A percentile compares a stretch with the other conserved stretches of the same genome.
Evolutionary conservation across 2,329 filamentous ascomycete species (phyloP).

Genomic region (Teratosphaeria zuluensis): DNA sequence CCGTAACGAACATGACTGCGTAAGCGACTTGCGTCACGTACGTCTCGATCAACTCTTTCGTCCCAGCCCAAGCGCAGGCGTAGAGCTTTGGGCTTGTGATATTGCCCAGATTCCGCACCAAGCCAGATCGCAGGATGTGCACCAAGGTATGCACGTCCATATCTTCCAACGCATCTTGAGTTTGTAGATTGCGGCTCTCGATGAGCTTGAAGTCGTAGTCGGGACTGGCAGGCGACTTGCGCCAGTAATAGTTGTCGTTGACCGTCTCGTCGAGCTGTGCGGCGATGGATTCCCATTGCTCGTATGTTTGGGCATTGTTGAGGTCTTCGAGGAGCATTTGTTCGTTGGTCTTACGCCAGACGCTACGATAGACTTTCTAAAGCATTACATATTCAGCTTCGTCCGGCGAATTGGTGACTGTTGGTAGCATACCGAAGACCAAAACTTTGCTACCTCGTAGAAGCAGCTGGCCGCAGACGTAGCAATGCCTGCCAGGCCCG

Average conservation of each 20-base stretch:
- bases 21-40: slow-evolving; percentile 73
- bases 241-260: slow-evolving; percentile 55
- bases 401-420: neutral
- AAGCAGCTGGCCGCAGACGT: neutral
- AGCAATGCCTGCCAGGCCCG: neutral
- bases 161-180: slow-evolving; percentile 54
- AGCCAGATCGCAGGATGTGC: slow-evolving; percentile 50
- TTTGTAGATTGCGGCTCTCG: slow-evolving; percentile 60
- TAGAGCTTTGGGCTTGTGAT: slow-evolving; percentile 54
- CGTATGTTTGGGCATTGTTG: slow-evolving; percentile 3
- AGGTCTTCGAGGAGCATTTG: slow-evolving; percentile 11
- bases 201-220: slow-evolving; percentile 67
- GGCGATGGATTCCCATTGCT: slow-evolving; percentile 67
- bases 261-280: slow-evolving; percentile 69
- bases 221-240: slow-evolving; percentile 61
- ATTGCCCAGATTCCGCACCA: slow-evolving; percentile 76
- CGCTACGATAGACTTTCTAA: neutral
- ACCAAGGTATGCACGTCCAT: slow-evolving; percentile 66
- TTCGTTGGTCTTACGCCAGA: neutral
- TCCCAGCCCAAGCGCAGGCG: slow-evolving; percentile 73
- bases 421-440: neutral
- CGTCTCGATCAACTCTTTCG: slow-evolving; percentile 74
- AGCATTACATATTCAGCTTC: neutral
- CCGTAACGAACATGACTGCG: slow-evolving; percentile 57
- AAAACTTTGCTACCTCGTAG: neutral